Evolutionary conservation across 2,329 filamentous ascomycete species (phyloP).

Genomic region (Claviceps monticola): DNA sequence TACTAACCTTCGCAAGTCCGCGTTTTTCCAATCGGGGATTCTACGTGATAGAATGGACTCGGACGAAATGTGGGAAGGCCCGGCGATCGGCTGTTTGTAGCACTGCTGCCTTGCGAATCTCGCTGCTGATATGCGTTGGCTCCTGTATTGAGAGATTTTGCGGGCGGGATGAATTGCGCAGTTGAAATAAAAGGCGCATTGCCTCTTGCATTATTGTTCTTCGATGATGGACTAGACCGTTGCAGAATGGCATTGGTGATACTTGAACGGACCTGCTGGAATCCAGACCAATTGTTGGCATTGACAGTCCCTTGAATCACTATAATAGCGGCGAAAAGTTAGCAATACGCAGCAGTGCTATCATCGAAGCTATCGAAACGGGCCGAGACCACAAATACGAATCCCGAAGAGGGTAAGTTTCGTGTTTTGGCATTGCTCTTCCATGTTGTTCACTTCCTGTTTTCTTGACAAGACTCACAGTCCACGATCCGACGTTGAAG

Average conservation of each 20-base stretch:
- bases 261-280: constrained; percentile 30
- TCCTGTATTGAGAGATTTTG: constrained; percentile 10
- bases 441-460: background rate
- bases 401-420: no score
- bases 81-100: constrained; percentile 11
- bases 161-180: constrained; percentile 8
- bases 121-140: constrained; percentile 6
- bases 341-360: background rate
- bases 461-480: constrained; percentile 42
- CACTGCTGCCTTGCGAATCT: constrained; percentile 6
- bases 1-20: constrained; percentile 59
- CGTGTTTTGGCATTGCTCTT: no score
- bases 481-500: constrained; percentile 66
- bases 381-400: background rate
- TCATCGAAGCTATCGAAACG: background rate
- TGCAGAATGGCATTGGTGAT: constrained; percentile 21
- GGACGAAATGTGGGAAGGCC: constrained; percentile 36
- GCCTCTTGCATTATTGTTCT: constrained; percentile 6
- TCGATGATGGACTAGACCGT: constrained; percentile 15
- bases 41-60: constrained; percentile 74
- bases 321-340: constrained; percentile 11
- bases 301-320: constrained; percentile 28
- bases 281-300: constrained; percentile 24
- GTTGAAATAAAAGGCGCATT: background rate
- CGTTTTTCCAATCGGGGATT: constrained; percentile 48